Evolutionary conservation across 768 basidiomycete genomes (phyloP).

Genomic region (Serendipita sp.): DNA sequence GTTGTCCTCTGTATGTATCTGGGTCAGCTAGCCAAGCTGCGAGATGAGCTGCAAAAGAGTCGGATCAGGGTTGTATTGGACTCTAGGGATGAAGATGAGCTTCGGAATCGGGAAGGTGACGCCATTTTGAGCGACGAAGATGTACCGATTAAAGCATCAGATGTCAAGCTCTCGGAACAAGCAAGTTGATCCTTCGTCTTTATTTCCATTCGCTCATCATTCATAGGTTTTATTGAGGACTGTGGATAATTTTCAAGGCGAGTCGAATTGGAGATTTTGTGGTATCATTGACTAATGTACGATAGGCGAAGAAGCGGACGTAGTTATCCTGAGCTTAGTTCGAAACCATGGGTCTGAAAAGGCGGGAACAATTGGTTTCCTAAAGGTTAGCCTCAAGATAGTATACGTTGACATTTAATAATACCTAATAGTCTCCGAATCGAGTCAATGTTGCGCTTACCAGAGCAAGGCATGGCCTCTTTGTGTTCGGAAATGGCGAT

Average conservation of each 20-base stretch:
- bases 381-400: slow-evolving; percentile 33
- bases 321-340: slow-evolving; percentile 60
- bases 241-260: slow-evolving; percentile 63
- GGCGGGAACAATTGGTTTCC: slow-evolving; percentile 41
- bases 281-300: neutral
- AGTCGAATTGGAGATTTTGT: neutral
- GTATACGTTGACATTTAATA: neutral
- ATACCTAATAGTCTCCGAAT: slow-evolving; percentile 16
- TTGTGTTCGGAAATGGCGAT: slow-evolving; percentile 49
- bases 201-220: slow-evolving; percentile 4
- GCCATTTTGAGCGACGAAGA: slow-evolving; percentile 18
- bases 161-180: neutral
- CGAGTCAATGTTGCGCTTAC: slow-evolving; percentile 45
- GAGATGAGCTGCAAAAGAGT: slow-evolving; percentile 22
- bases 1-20: slow-evolving; percentile 39
- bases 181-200: slow-evolving; percentile 29
- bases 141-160: neutral
- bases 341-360: slow-evolving; percentile 38
- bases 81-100: slow-evolving; percentile 46
- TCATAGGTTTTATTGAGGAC: slow-evolving; percentile 49
- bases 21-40: slow-evolving; percentile 31
- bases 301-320: slow-evolving; percentile 23
- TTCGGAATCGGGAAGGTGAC: slow-evolving; percentile 31
- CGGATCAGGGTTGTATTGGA: slow-evolving; percentile 50
- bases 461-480: slow-evolving; percentile 60